Conservation (phyloP, 1,284 basidiomycete species). For the Cryptococcus wingfieldii region DNA sequence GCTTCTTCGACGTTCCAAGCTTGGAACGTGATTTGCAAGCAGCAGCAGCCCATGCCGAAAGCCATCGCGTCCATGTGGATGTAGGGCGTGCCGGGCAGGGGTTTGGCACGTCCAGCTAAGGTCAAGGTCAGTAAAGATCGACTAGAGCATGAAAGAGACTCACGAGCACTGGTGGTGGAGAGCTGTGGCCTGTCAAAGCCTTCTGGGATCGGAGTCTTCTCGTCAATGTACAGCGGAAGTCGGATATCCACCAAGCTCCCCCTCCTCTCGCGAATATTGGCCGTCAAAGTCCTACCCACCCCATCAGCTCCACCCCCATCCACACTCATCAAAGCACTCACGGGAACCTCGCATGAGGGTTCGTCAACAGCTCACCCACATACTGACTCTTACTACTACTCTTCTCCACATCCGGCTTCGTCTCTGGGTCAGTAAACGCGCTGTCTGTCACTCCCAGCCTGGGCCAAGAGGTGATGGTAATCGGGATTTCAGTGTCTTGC, state of each 20-base stretch:
- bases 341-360: slow-evolving; percentile 96
- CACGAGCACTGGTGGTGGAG: not conserved
- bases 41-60: slow-evolving; percentile 99
- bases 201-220: slow-evolving; percentile 57
- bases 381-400: slow-evolving; percentile 77
- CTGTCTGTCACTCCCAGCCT: slow-evolving; percentile 79
- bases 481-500: slow-evolving; percentile 76
- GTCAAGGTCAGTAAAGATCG: not conserved
- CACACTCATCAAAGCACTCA: slow-evolving; percentile 51
- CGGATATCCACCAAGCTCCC: slow-evolving; percentile 95
- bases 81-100: slow-evolving; percentile 55
- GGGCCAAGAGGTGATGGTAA: slow-evolving; percentile 95
- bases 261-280: slow-evolving; percentile 85
- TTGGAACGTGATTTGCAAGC: slow-evolving; percentile 96
- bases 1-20: slow-evolving; percentile 90
- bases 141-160: not conserved
- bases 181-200: slow-evolving; percentile 18
- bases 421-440: slow-evolving; percentile 84
- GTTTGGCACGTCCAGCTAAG: slow-evolving; percentile 41
- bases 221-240: slow-evolving; percentile 86
- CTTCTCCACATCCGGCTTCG: slow-evolving; percentile 69
- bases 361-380: slow-evolving; percentile 92
- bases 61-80: slow-evolving; percentile 99
- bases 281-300: slow-evolving; percentile 73
- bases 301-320: not conserved